Evolutionary conservation across 2,329 filamentous ascomycete genomes (phyloP).

Genomic region (Xylariaceae sp.): DNA sequence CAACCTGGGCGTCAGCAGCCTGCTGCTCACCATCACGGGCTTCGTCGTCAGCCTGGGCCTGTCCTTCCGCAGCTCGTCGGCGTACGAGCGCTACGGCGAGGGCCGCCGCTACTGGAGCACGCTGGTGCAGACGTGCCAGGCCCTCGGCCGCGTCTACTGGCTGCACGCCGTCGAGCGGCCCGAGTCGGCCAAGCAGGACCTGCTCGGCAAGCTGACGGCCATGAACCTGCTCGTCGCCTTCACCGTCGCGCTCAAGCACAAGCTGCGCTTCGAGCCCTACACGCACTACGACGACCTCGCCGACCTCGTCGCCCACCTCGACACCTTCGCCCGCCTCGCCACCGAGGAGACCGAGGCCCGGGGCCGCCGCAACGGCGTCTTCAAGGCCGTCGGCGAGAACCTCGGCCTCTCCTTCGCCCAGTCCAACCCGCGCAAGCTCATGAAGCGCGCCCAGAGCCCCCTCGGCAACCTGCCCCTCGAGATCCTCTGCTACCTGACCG

Average conservation of each 20-base stretch:
- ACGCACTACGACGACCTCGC: conserved; percentile 67
- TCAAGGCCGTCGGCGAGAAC: conserved; percentile 63
- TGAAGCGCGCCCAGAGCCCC: conserved; percentile 66
- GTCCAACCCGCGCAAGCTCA: conserved; percentile 68
- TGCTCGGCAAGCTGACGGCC: conserved; percentile 60
- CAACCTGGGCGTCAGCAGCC: conserved; percentile 50
- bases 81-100: conserved; percentile 62
- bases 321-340: conserved; percentile 61
- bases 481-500: conserved; percentile 64
- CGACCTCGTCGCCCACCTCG: conserved; percentile 61
- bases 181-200: conserved; percentile 52
- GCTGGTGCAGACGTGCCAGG: conserved; percentile 53
- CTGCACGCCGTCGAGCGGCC: conserved; percentile 60
- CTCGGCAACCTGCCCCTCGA: conserved; percentile 80
- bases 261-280: conserved; percentile 76
- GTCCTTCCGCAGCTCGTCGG: conserved; percentile 70
- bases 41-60: conserved; percentile 74
- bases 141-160: conserved; percentile 75
- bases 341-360: conserved; percentile 32
- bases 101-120: conserved; percentile 57
- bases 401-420: conserved; percentile 70
- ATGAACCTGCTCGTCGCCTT: conserved; percentile 75
- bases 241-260: conserved; percentile 71
- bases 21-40: conserved; percentile 76
- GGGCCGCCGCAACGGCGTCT: conserved; percentile 37